Conservation (phyloP, 129 eudicot species). For the Centella asiatica region DNA sequence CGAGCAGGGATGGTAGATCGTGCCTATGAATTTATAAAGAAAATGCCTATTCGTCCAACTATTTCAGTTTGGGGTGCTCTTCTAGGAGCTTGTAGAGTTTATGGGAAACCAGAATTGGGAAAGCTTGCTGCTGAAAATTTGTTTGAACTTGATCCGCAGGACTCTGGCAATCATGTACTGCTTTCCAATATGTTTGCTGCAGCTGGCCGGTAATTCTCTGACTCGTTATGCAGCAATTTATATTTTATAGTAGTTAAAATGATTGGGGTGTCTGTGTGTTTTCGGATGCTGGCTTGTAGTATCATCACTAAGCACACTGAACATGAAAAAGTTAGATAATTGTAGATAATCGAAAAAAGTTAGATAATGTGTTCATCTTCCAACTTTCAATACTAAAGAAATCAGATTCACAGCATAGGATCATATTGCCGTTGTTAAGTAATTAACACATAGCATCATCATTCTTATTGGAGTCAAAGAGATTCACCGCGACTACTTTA, state of each 20-base stretch:
- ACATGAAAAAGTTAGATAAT: too few species aligned
- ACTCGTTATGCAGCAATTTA: not conserved
- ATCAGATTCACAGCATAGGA: too few species aligned
- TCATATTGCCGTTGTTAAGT: too few species aligned
- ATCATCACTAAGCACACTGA: not conserved
- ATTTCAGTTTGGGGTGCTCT: slow-evolving; percentile 84
- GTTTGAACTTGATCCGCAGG: slow-evolving; percentile 69
- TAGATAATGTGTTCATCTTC: too few species aligned
- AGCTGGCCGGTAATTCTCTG: slow-evolving; percentile 45
- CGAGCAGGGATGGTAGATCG: slow-evolving; percentile 71
- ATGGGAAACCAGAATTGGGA: slow-evolving; percentile 59
- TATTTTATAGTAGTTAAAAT: not conserved
- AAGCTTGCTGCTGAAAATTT: slow-evolving; percentile 71
- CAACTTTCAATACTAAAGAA: too few species aligned
- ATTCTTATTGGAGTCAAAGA: too few species aligned
- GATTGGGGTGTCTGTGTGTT: not conserved
- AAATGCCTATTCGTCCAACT: slow-evolving; percentile 48
- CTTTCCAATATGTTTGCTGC: slow-evolving; percentile 84
- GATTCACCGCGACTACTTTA: too few species aligned
- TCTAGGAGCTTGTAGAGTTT: slow-evolving; percentile 64
- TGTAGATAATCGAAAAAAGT: too few species aligned
- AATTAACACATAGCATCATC: too few species aligned
- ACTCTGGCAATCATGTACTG: slow-evolving; percentile 71
- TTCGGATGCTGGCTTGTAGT: not conserved
- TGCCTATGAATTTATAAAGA: slow-evolving; percentile 50